phyloP scores from a whole-genome alignment of 2,329 filamentous ascomycete species.

The Pseudogymnoascus sp. region DNA sequence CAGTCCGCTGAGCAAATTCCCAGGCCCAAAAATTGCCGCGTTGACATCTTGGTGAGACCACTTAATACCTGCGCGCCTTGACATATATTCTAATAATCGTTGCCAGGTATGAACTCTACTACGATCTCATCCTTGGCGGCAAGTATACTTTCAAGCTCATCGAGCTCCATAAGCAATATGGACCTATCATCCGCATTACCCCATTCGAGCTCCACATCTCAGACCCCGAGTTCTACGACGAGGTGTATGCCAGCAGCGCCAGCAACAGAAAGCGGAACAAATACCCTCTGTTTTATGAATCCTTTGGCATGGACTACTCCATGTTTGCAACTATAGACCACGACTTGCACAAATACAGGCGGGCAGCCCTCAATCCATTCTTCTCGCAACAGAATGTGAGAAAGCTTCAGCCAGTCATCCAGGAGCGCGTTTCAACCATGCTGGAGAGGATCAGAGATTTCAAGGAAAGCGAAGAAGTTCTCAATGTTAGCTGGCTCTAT shows the following conservation, averaged over 20 bases:
- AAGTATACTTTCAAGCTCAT: constrained; percentile 38
- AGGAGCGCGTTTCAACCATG: constrained; percentile 18
- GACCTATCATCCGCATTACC: constrained; percentile 32
- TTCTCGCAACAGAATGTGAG: constrained; percentile 18
- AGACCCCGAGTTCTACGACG: constrained; percentile 20
- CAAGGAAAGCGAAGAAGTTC: constrained; percentile 12
- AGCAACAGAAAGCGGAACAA: constrained; percentile 11
- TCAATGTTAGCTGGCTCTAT: constrained; percentile 18
- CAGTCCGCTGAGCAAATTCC: constrained; percentile 22
- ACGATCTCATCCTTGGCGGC: constrained; percentile 38
- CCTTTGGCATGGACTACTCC: constrained; percentile 12
- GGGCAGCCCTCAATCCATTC: constrained; percentile 18
- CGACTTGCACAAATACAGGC: constrained; percentile 18
- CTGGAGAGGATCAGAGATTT: constrained; percentile 18
- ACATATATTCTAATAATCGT: not conserved
- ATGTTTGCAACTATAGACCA: constrained; percentile 20
- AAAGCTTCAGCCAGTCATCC: constrained; percentile 17
- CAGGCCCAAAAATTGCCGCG: constrained; percentile 22
- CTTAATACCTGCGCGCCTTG: not conserved
- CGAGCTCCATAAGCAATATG: constrained; percentile 38
- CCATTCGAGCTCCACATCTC: constrained; percentile 34
- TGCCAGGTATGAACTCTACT: constrained; percentile 28
- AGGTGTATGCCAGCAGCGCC: constrained; percentile 16
- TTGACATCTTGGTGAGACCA: constrained; percentile 18
- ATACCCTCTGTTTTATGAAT: constrained; percentile 14